phyloP scores from a whole-genome alignment of 2,329 filamentous ascomycete genomes.

The Monosporascus ibericus region DNA sequence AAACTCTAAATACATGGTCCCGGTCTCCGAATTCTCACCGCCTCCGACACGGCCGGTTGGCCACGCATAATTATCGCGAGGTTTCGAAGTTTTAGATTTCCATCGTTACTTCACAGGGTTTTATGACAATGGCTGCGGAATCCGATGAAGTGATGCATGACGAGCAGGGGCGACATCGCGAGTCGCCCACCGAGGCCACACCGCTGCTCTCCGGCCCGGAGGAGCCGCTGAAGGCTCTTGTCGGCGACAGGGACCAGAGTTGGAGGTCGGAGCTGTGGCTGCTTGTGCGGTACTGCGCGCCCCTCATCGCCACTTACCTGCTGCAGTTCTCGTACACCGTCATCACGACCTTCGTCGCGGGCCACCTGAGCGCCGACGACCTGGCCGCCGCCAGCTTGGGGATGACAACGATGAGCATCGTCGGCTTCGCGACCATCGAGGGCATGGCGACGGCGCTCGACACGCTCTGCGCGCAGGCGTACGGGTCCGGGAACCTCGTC shows the following conservation, averaged over 20 bases:
- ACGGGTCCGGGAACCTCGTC: constrained; percentile 40
- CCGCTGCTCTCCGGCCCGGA: too few species aligned
- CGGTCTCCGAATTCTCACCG: too few species aligned
- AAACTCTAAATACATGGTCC: too few species aligned
- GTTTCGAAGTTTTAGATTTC: too few species aligned
- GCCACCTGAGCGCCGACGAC: constrained; percentile 45
- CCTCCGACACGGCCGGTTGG: too few species aligned
- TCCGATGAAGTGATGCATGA: too few species aligned
- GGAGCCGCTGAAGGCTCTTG: too few species aligned
- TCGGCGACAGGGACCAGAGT: neutral
- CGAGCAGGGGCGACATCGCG: too few species aligned
- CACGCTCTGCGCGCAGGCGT: constrained; percentile 45
- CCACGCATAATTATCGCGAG: too few species aligned
- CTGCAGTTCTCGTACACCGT: constrained; percentile 48
- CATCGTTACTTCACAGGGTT: too few species aligned
- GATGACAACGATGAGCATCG: constrained; percentile 48
- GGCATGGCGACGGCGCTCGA: constrained; percentile 46
- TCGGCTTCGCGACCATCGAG: constrained; percentile 44
- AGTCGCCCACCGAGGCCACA: too few species aligned
- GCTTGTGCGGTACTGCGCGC: constrained; percentile 34
- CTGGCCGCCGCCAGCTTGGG: constrained; percentile 46
- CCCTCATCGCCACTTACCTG: constrained; percentile 46
- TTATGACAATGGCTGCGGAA: too few species aligned
- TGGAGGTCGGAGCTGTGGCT: constrained; percentile 21
- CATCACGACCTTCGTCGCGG: constrained; percentile 45